These are phyloP conservation scores for Perilla frutescens DNA, from an alignment of 257 asterid genomes.

Conservation along the genomic window DNA sequence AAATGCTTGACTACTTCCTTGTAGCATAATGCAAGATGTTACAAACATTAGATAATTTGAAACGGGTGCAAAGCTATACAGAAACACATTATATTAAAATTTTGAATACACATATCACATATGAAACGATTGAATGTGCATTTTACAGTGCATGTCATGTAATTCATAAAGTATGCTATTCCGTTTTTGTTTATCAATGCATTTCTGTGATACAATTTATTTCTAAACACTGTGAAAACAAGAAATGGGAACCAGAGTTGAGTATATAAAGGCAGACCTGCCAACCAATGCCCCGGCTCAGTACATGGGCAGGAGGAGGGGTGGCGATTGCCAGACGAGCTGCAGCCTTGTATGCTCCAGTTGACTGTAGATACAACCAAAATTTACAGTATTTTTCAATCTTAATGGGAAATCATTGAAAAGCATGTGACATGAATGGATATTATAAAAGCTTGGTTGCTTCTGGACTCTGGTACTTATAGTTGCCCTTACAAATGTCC, in stretches of 20 bases:
- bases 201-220: neutral
- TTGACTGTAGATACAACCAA: conserved; percentile 61
- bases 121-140: too few species aligned
- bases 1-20: neutral
- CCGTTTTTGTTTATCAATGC: neutral
- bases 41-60: neutral
- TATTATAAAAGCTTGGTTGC: too few species aligned
- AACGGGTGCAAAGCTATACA: too few species aligned
- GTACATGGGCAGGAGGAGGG: conserved; percentile 96
- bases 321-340: conserved; percentile 98
- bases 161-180: neutral
- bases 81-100: too few species aligned
- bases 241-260: conserved; percentile 10
- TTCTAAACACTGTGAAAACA: neutral
- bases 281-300: conserved; percentile 99
- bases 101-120: too few species aligned
- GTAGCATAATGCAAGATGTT: neutral
- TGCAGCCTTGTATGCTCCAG: conserved; percentile 91
- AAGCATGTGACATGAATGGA: neutral
- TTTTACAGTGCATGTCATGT: too few species aligned
- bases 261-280: conserved; percentile 56
- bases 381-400: neutral
- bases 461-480: too few species aligned
- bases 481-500: neutral
- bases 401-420: neutral